A percentile compares a stretch with the other conserved stretches of the same genome.
phyloP scores from a whole-genome alignment of 2,329 filamentous ascomycete species.

The Zymoseptoria passerinii region DNA sequence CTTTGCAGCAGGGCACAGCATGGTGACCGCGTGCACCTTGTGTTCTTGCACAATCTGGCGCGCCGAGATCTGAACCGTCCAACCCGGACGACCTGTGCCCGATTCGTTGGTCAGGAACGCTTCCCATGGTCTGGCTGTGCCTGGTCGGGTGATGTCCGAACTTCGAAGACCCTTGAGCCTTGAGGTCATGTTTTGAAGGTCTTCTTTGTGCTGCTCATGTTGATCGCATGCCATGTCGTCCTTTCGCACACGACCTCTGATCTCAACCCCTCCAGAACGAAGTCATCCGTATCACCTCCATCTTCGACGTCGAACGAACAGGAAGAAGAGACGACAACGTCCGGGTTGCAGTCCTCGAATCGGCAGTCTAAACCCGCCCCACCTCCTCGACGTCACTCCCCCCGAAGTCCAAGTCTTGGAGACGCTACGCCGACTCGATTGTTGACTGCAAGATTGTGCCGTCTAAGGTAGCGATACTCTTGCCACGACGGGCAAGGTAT shows the following conservation, averaged over 20 bases:
- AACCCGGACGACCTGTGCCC: neutral
- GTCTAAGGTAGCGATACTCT: too few species aligned
- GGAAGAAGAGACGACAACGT: neutral
- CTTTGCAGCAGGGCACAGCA: neutral
- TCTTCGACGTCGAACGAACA: neutral
- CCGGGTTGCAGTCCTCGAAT: neutral
- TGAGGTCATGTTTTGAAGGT: neutral
- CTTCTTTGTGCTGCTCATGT: neutral
- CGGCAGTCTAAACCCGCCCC: neutral
- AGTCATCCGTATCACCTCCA: neutral
- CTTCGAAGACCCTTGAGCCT: neutral
- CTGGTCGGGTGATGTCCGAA: neutral
- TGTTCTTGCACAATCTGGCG: neutral
- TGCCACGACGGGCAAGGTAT: neutral
- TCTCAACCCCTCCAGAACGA: neutral
- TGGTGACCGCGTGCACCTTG: neutral
- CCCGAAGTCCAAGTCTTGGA: neutral
- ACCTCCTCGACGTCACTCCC: neutral
- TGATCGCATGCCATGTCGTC: too few species aligned
- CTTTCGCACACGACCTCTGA: neutral
- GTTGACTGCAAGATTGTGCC: neutral
- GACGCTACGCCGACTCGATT: neutral
- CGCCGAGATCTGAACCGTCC: neutral
- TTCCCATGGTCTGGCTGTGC: neutral
- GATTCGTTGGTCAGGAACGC: neutral